Conservation (phyloP, 352 stramenopile species). For the Peronospora destructor region DNA sequence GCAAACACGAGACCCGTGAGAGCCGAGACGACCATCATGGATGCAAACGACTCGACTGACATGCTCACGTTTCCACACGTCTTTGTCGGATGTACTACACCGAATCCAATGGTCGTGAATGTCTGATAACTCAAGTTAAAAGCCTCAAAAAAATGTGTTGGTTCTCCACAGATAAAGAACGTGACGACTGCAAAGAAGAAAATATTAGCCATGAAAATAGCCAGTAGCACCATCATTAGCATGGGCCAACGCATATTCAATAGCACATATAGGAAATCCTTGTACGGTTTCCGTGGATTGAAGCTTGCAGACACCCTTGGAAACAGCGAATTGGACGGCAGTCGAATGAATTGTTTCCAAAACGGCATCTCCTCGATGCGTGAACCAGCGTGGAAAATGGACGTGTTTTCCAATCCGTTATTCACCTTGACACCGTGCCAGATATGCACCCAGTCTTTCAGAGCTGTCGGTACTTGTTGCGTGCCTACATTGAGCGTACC, state of each 20-base stretch:
- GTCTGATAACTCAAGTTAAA: constrained; percentile 81
- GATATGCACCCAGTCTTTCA: constrained; percentile 74
- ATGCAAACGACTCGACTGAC: constrained; percentile 69
- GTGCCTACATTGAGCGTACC: constrained; percentile 33
- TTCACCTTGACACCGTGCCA: constrained; percentile 76
- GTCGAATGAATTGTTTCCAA: constrained; percentile 62
- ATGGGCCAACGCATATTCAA: constrained; percentile 79
- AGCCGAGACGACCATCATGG: constrained; percentile 74
- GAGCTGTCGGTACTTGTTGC: constrained; percentile 49
- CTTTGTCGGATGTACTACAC: constrained; percentile 56
- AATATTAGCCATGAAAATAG: constrained; percentile 58
- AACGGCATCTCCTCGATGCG: constrained; percentile 54
- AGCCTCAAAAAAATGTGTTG: constrained; percentile 43
- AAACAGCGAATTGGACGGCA: constrained; percentile 70
- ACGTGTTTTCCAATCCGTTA: constrained; percentile 25
- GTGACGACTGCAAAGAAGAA: constrained; percentile 49
- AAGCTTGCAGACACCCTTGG: constrained; percentile 44
- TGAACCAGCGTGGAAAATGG: constrained; percentile 67
- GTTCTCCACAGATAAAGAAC: constrained; percentile 47
- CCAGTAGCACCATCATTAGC: constrained; percentile 51
- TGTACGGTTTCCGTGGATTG: constrained; percentile 69
- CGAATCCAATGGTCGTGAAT: constrained; percentile 82
- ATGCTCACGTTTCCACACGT: constrained; percentile 69
- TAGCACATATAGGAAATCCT: constrained; percentile 79
- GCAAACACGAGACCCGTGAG: constrained; percentile 79